Base-by-base conservation (phyloP, 1,139 yeast species). In the Candida freyschussii region DNA sequence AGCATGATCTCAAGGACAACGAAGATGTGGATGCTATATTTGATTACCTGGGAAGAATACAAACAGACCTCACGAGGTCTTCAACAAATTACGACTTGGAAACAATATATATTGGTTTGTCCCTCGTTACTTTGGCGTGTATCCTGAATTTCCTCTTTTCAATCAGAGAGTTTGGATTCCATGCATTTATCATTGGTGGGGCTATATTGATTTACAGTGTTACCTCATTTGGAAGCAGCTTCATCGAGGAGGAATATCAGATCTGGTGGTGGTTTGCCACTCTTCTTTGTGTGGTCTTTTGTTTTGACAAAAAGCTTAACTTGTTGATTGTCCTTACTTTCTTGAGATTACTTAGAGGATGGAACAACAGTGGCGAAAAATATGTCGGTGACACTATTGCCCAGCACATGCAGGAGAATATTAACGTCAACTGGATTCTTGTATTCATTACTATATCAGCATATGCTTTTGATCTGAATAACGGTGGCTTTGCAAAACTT, bases 241-340 rank as follows among this genome's bases (percentile, higher is more conserved):
- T 87, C 43, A 83, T 91, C n/a, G 99, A 91, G 50, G 99, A 91
- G 55, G 99, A 91, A 52, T 95, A 91, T 52, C 96, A 87, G 53
- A 60, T 87, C 12, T 91, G 99, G 99, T 91, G 95, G 84, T 81
- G 91, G 70, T 64, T 78, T 13, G 61, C 74, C 1, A 59, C 75
- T 0, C 32, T 67, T 13, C 29, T 52, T 45, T 12, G 39, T 36
- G 15, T 34, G 26, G 16, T 54, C 33, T 24, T 53, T 43, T 26
- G 43, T 4, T 30, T 28, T 21, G 23, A 39, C 4, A 21, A 27
- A 11, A 43, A 37, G 5, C 11, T 21, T 6, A 56, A 51, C 33
- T 50, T 69, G 35, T 19, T 62, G 7, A 32, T 62, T 8, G 30
- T 72, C 13, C 41, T 75, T 17, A 27, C 60, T 0, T 57, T 75